phyloP scores from a whole-genome alignment of 208 protist species.

The Leptomonas pyrrhocoris region DNA sequence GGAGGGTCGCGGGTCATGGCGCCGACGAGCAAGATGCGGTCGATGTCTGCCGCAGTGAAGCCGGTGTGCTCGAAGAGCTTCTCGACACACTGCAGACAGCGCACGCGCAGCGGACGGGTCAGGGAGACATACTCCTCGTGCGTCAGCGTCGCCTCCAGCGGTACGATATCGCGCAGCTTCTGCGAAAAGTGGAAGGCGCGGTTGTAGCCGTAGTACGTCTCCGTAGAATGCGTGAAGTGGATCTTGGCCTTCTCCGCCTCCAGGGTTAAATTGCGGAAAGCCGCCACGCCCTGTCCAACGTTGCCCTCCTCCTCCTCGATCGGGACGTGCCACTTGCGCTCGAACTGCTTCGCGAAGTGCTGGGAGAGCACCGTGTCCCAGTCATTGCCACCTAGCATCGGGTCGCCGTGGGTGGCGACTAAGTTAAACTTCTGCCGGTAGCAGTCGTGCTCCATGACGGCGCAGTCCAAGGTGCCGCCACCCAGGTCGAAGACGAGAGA shows the following conservation, averaged over 20 bases:
- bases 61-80: slow-evolving; percentile 76
- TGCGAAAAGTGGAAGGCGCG: slow-evolving; percentile 89
- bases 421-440: slow-evolving; percentile 66
- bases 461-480: slow-evolving; percentile 91
- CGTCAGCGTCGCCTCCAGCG: slow-evolving; percentile 86
- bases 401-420: slow-evolving; percentile 89
- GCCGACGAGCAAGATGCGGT: slow-evolving; percentile 88
- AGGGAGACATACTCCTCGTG: slow-evolving; percentile 86
- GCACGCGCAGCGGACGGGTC: slow-evolving; percentile 79
- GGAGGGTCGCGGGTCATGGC: slow-evolving; percentile 93
- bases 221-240: slow-evolving; percentile 91
- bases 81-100: slow-evolving; percentile 80
- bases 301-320: slow-evolving; percentile 88
- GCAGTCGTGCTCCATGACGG: slow-evolving; percentile 88
- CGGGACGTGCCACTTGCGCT: slow-evolving; percentile 88
- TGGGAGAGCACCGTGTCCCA: slow-evolving; percentile 88
- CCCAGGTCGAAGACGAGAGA: slow-evolving; percentile 92
- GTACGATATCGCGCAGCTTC: slow-evolving; percentile 80
- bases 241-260: slow-evolving; percentile 92
- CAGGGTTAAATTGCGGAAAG: slow-evolving; percentile 70
- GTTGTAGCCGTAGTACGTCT: slow-evolving; percentile 89
- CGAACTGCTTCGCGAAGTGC: slow-evolving; percentile 80
- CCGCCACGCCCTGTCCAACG: slow-evolving; percentile 74
- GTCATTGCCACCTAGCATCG: slow-evolving; percentile 91
- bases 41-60: slow-evolving; percentile 67